Conservation (phyloP, 352 stramenopile species). For the Thraustochytrium striatum region DNA sequence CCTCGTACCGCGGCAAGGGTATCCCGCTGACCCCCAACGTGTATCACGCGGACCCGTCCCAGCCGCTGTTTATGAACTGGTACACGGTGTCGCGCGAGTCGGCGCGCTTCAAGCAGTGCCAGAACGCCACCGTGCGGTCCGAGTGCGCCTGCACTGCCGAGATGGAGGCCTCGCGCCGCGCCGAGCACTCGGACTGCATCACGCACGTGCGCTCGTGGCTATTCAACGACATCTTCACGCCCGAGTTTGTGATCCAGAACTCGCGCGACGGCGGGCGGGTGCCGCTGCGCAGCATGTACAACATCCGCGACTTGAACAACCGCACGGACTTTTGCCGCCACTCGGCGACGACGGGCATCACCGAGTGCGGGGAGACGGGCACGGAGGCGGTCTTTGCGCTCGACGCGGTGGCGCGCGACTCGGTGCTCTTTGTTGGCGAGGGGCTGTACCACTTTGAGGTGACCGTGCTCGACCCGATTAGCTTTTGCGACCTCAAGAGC, state of each 20-base stretch:
- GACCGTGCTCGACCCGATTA: conserved; percentile 29
- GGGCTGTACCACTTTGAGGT: conserved; percentile 46
- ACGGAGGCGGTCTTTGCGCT: conserved; percentile 9
- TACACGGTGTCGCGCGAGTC: conserved; percentile 6
- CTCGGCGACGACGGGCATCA: background rate
- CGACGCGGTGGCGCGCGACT: background rate
- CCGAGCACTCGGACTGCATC: conserved; percentile 40
- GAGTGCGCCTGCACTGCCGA: conserved; percentile 10
- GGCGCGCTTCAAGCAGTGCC: conserved; percentile 36
- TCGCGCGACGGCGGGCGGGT: background rate
- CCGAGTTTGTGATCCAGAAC: background rate
- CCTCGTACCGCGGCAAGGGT: conserved; percentile 35
- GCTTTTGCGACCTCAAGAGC: conserved; percentile 46
- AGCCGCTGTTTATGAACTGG: conserved; percentile 43
- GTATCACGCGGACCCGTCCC: conserved; percentile 42
- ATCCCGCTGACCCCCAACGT: conserved; percentile 44
- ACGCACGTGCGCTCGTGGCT: background rate
- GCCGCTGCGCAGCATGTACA: background rate
- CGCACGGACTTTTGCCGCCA: conserved; percentile 41
- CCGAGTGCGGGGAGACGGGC: background rate
- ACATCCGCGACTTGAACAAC: conserved; percentile 33
- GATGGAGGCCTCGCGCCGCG: background rate
- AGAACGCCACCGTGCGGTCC: background rate
- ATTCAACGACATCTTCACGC: conserved; percentile 34
- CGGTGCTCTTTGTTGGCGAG: conserved; percentile 45